Conservation (phyloP, 768 basidiomycete genomes). For the Boletus speciosus region DNA sequence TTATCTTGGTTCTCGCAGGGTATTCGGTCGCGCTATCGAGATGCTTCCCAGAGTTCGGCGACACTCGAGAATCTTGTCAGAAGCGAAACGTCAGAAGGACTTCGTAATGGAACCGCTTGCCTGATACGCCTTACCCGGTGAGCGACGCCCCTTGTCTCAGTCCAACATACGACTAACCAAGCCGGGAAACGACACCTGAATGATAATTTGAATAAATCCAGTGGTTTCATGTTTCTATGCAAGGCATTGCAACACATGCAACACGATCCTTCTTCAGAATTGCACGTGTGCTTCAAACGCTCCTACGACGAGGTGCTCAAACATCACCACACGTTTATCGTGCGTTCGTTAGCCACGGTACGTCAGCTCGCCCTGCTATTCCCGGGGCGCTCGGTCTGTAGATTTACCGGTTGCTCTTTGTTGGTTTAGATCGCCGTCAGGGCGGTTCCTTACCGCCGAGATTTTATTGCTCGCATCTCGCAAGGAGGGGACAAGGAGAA, state of each 20-base stretch:
- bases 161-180: background rate
- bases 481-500: constrained; percentile 62
- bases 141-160: constrained; percentile 22
- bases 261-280: constrained; percentile 46
- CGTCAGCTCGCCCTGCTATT: constrained; percentile 10
- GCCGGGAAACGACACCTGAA: constrained; percentile 3
- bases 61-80: constrained; percentile 62
- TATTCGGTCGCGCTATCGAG: constrained; percentile 54
- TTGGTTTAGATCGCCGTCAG: constrained; percentile 52
- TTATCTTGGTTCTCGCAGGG: constrained; percentile 42
- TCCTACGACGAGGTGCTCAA: constrained; percentile 66
- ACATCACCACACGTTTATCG: constrained; percentile 64
- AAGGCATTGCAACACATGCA: constrained; percentile 66
- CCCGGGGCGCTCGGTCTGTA: background rate
- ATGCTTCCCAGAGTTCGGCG: constrained; percentile 38
- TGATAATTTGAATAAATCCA: constrained; percentile 24
- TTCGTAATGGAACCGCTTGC: constrained; percentile 54
- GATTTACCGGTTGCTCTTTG: background rate
- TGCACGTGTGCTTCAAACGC: constrained; percentile 66
- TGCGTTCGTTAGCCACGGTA: constrained; percentile 47
- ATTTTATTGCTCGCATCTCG: constrained; percentile 60
- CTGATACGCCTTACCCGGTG: constrained; percentile 67
- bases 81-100: constrained; percentile 42
- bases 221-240: constrained; percentile 67
- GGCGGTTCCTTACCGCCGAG: constrained; percentile 57